Evolutionary conservation across 148 eudicot species (phyloP), one percentile per base, ranked within the genome.

Genomic region (Rhododendron ferrugineum): DNA sequence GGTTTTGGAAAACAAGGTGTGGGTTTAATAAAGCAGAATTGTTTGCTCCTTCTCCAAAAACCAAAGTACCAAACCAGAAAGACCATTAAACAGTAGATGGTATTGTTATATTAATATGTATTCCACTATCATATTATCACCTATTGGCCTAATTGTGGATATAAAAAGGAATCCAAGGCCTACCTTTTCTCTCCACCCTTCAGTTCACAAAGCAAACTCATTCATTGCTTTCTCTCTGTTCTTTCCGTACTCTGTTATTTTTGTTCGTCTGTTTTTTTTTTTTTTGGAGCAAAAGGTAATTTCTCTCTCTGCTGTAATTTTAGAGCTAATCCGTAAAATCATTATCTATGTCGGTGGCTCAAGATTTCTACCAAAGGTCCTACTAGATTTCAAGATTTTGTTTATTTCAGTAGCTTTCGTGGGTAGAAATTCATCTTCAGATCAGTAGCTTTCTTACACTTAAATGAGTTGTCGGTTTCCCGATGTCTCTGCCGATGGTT

Each of bases 161-260:
- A 87, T 87, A 87, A 58, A 82, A 77, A 52, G 56, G 79, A 5
- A 52, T 46, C 78, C 78, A 52, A 40, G 83, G 78, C 82, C 23
- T 77, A n/a, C 64, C 28, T 28, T 68, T 37, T 85, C 80, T 85
- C 52, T 83, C 87, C 74, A 68, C 7, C 7, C 18, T 40, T 40
- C n/a, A n/a, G n/a, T n/a, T n/a, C 44, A 40, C 42, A 40, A 40
- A 40, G 44, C 44, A 40, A 40, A 40, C 44, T 40, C 49, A 10
- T 72, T 64, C 40, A 22, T 40, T 82, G 58, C 60, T 82, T 32
- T 86, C 75, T 40, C 74, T 13, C 46, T 11, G 30, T 40, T 26
- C 30, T 52, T 54, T 11, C 3, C 18, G 6, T 36, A 9, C 16
- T 20, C 15, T 76, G 72, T 26, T 11, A 10, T 66, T 66, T 58